These are phyloP conservation scores for Buddleja alternifolia DNA, from an alignment of 257 asterid species.

Conservation along the genomic window DNA sequence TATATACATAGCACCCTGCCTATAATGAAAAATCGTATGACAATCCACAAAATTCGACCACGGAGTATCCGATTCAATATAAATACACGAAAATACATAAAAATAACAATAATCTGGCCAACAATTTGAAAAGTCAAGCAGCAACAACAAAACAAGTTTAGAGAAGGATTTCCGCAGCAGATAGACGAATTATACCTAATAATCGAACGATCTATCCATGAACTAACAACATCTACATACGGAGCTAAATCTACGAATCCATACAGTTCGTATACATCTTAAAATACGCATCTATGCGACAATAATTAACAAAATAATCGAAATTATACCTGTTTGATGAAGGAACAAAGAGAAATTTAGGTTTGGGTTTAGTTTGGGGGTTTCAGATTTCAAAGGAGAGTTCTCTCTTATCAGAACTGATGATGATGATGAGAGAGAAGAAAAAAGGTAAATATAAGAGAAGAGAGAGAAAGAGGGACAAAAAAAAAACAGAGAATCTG, in stretches of 20 bases:
- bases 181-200: not conserved
- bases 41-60: conserved; percentile 22
- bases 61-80: conserved; percentile 15
- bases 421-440: conserved; percentile 5
- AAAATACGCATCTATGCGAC: not conserved
- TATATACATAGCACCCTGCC: not conserved
- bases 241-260: not conserved
- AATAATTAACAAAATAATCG: not conserved
- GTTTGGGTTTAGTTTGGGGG: conserved; percentile 7
- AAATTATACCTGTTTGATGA: conserved; percentile 22
- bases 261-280: not conserved
- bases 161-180: not conserved
- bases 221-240: not conserved
- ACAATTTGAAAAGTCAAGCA: not conserved
- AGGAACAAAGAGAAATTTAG: not conserved
- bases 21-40: no score
- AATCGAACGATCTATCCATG: not conserved
- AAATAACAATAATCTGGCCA: not conserved
- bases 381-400: conserved; percentile 31
- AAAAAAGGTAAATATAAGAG: not conserved
- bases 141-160: not conserved
- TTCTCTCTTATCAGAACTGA: not conserved
- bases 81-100: not conserved
- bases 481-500: conserved; percentile 37
- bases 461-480: not conserved